Evolutionary conservation across 371 early-diverging fungal species (phyloP), one percentile per base, ranked within the genome.

Genomic region (Lichtheimia ornata): DNA sequence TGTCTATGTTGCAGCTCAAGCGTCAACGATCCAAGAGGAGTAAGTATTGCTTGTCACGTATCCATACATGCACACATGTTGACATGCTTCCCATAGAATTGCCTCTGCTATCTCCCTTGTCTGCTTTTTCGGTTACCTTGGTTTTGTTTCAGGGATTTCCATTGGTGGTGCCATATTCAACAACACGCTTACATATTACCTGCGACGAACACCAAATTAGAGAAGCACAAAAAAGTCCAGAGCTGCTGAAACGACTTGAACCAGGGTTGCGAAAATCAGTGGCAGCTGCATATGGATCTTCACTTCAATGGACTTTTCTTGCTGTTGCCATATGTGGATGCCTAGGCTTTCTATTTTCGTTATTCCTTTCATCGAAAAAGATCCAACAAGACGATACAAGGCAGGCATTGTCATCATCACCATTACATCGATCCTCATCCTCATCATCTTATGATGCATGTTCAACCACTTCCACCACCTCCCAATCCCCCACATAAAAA

Each of bases 81-180:
- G 35, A 35, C 11, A 35, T 35, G 11, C 35, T 15, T 35, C 2
- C 11, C 35, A 35, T 35, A 62, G 54, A 57, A 75, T 84, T 41
- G 81, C 88, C 11, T 63, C 85, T 44, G 79, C 72, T 55, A 83
- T 88, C 17, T 69, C 85, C 2, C 64, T 83, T 53, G 62, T 73
- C 11, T 77, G 79, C 59, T 87, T 85, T 61, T 75, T 72, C 63
- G 83, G 86, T 42, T 79, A 86, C 4, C 77, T 90, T 53, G 91
- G 93, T 40, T 86, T 88, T 51, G 81, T 84, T 6, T 62, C 87
- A 41, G 90, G 90, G 7, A 75, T 91, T 53, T 88, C 91, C 20
- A 65, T 87, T 4, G 64, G 72, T 17, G 84, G 83, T 2, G 70
- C 84, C 13, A 66, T 84, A 28, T 81, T 82, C 68, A 77, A 77